Evolutionary conservation across 305 asterid genomes (phyloP).

Genomic region (Ajuga reptans): DNA sequence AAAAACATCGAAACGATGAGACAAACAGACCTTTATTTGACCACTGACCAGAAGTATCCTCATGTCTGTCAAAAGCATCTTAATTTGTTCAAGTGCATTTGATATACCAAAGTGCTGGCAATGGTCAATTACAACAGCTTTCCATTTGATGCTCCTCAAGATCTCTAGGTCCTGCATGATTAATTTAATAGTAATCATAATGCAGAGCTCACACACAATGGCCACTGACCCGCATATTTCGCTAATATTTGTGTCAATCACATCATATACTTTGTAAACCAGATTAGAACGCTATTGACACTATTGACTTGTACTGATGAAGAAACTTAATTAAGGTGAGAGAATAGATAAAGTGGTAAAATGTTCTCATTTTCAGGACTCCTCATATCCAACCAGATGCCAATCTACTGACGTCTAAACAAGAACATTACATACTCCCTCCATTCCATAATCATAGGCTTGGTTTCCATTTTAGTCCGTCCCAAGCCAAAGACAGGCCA

Average conservation of each 20-base stretch:
- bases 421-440: background rate
- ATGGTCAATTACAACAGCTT: slow-evolving; percentile 52
- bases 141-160: slow-evolving; percentile 44
- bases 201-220: slow-evolving; percentile 3
- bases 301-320: slow-evolving; percentile 8
- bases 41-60: slow-evolving; percentile 48
- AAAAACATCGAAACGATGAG: slow-evolving; percentile 10
- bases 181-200: slow-evolving; percentile 6
- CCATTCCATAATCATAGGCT: too few species aligned
- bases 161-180: slow-evolving; percentile 50
- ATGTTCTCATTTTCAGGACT: background rate
- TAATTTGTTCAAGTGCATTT: slow-evolving; percentile 34
- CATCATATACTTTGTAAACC: slow-evolving; percentile 4
- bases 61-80: slow-evolving; percentile 35
- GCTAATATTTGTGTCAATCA: background rate
- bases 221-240: slow-evolving; percentile 14
- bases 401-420: slow-evolving; percentile 15
- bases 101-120: slow-evolving; percentile 32
- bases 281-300: slow-evolving; percentile 1
- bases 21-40: slow-evolving; percentile 41
- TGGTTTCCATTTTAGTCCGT: too few species aligned
- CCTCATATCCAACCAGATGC: background rate
- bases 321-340: background rate
- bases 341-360: background rate
- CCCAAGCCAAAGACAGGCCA: too few species aligned